phyloP scores from a whole-genome alignment of 768 basidiomycete genomes.

The Trametes meyenii region DNA sequence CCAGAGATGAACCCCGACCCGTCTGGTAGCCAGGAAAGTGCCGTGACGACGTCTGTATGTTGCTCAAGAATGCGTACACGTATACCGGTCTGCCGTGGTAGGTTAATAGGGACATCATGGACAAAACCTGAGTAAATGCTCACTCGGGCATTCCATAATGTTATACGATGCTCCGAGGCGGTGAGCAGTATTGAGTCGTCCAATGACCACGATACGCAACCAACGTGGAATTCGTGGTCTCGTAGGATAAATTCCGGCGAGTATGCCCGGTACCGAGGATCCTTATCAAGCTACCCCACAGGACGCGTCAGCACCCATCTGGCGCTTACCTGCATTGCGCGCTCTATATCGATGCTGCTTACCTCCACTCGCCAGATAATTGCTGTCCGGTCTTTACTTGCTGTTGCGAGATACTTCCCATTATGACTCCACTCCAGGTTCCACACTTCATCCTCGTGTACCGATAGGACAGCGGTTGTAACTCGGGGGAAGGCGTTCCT shows the following conservation, averaged over 20 bases:
- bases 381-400: conserved; percentile 83
- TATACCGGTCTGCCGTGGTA: conserved; percentile 62
- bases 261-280: conserved; percentile 60
- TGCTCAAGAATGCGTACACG: conserved; percentile 65
- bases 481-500: conserved; percentile 81
- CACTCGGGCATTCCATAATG: conserved; percentile 91
- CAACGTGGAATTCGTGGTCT: conserved; percentile 80
- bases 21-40: conserved; percentile 87
- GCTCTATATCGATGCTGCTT: conserved; percentile 35
- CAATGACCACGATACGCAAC: conserved; percentile 89
- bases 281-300: conserved; percentile 44
- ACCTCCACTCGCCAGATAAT: conserved; percentile 91
- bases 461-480: conserved; percentile 83
- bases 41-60: conserved; percentile 83
- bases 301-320: conserved; percentile 16
- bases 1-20: conserved; percentile 89
- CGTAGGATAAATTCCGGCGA: conserved; percentile 58
- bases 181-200: conserved; percentile 86
- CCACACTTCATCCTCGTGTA: conserved; percentile 95
- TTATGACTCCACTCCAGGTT: conserved; percentile 93
- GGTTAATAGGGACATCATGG: conserved; percentile 2
- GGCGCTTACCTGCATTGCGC: conserved; percentile 10
- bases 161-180: conserved; percentile 77
- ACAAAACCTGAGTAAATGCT: conserved; percentile 24
- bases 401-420: conserved; percentile 82